Evolutionary conservation across 106 monocot genomes (phyloP).

Genomic region (Dioscorea zingiberensis): DNA sequence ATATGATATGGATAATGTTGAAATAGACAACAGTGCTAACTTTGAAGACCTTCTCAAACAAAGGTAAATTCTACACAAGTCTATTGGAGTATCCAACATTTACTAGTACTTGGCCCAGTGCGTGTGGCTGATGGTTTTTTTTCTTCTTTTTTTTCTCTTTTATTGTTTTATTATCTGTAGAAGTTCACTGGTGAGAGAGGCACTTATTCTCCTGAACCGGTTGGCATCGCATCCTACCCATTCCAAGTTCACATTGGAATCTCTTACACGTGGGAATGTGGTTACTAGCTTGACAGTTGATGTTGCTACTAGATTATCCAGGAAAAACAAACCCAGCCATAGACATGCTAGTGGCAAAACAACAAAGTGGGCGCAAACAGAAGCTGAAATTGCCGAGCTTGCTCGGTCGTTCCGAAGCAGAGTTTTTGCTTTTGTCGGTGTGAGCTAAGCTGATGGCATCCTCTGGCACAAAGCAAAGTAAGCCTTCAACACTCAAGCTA

Average conservation of each 20-base stretch:
- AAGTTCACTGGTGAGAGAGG: conserved; percentile 52
- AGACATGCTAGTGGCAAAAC: background rate
- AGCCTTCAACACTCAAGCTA: background rate
- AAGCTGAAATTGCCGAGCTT: conserved; percentile 52
- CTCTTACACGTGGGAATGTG: conserved; percentile 37
- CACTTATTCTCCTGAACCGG: conserved; percentile 79
- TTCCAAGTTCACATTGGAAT: conserved; percentile 50
- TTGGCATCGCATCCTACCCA: conserved; percentile 56
- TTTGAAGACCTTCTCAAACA: conserved; percentile 35
- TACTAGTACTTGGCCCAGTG: no score
- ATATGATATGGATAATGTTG: conserved; percentile 34
- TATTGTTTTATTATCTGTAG: conserved; percentile 20
- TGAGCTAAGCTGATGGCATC: background rate
- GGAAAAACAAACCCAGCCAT: conserved; percentile 7
- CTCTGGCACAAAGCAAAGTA: background rate
- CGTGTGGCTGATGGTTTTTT: no score
- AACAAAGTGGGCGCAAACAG: conserved; percentile 22
- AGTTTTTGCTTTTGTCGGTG: conserved; percentile 56
- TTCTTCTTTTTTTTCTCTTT: background rate
- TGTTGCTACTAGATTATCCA: conserved; percentile 47
- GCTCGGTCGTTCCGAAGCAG: conserved; percentile 46
- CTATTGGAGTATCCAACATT: no score
- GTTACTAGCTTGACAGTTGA: conserved; percentile 53
- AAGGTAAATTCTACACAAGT: no score
- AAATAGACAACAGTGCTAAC: conserved; percentile 1